Base-by-base conservation (phyloP, 345 rosid species). In the thale cress (Arabidopsis thaliana) region DNA sequence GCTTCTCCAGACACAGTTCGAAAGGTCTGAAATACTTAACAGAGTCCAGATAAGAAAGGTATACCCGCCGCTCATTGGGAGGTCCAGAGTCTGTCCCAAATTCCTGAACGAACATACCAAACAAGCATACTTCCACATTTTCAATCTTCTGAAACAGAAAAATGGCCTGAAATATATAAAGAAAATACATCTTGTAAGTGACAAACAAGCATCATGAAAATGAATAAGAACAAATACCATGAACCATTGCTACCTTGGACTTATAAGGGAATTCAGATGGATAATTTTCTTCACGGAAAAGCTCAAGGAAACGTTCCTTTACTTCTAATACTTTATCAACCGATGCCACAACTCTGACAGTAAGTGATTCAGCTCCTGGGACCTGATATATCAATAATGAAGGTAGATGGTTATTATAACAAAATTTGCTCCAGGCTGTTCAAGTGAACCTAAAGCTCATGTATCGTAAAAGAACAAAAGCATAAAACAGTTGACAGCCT, bases 31-130 rank as follows among this genome's bases (percentile, higher is more conserved):
- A 91, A 73, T 93, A 93, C 80, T 93, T 93, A 73, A 93, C 97
- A 41, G 96, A 91, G 82, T 93, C 98, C 57, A 93, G 84, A 75
- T 91, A 93, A 0, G 98, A 93, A 23, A 93, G 85, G 82, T 93
- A 91, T 14, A 93, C 97, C 16, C 97, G 90, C 1, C 98, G 89
- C 64, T 89, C 90, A 85, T 93, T 91, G 70, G 98, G 96, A 81
- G 84, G 84, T 53, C 81, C 84, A 66, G 83, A 79, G 74, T 91
- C 90, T 60, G 96, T 80, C 73, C 98, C 98, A 77, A 85, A 93
- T 84, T 93, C 98, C 76, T 93, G 98, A 67, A 93, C 96, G 68
- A 89, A 93, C 98, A 93, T 91, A 65, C 98, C 96, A 76, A 93
- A 93, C 23, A 93, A 69, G 82, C 97, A 91, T 13, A 93, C 98